Evolutionary conservation across 2,329 filamentous ascomycete genomes (phyloP), one percentile per base, ranked within the genome.

Genomic region (Pestalotiopsis sp.): DNA sequence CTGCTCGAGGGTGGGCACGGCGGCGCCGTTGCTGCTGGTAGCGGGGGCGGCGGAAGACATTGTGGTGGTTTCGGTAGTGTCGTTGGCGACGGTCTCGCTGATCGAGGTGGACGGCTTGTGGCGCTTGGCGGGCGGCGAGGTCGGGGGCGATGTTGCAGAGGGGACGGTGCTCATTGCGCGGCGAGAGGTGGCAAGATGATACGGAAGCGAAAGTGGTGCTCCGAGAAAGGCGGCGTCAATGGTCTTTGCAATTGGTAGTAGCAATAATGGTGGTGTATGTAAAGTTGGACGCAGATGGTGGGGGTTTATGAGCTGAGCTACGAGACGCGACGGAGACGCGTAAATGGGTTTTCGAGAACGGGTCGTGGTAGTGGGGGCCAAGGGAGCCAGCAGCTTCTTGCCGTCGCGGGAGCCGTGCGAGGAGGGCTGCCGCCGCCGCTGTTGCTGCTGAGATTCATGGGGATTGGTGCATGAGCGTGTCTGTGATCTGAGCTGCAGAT

Each of bases 51-150:
- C 72, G 61, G 82, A 79, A 61, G 84, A 79, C 70, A 84, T 76
- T 64, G 72, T 68, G 41, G 71, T 38, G 49, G 25, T 61, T 27
- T 4, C 14, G 57, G 57, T 59, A 12, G 57, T 67, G 57, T 69
- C 39, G 41, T 68, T 67, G 69, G 78, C 72, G 61, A 82, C 79
- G 64, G 84, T 79, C 70, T 84, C 75, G 65, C 72, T 67, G 39
- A 71, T 60, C 27, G 68, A 39, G 31, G 52, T 74, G 73, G 83
- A 78, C 71, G 89, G 89, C 85, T 94, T 96, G 76, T 92, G 87
- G 77, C 93, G 90, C 84, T 97, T 97, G 62, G 93, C 86, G 31
- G 93, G 89, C 36, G 93, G 94, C 9, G 93, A 95, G 68, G 87
- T 86, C 55, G 91, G 91, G 27, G 90, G 85, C 65, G 89, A 88